phyloP scores from a whole-genome alignment of 2,329 filamentous ascomycete genomes.

The Ceratocystis eucalypticola region DNA sequence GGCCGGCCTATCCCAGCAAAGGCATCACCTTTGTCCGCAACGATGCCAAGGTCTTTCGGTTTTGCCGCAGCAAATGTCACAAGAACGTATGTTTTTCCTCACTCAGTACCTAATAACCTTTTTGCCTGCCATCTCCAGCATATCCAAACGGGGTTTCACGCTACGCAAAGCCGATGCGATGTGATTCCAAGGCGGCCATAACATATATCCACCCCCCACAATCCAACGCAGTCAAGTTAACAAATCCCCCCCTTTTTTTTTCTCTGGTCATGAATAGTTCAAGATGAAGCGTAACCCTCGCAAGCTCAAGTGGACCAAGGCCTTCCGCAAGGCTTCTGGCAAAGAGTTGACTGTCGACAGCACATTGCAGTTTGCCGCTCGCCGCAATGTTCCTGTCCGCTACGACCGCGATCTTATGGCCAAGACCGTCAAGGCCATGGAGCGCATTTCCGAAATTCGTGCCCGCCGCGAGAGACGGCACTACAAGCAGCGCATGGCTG shows the following conservation, averaged over 20 bases:
- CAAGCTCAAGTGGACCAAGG: conserved; percentile 95
- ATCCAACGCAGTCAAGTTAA: neutral
- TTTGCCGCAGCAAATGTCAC: conserved; percentile 48
- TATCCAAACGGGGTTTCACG: neutral
- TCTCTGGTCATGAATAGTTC: conserved; percentile 40
- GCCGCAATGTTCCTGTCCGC: conserved; percentile 84
- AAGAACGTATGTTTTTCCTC: conserved; percentile 35
- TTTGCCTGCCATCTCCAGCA: neutral
- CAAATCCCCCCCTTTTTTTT: neutral
- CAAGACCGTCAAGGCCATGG: conserved; percentile 84
- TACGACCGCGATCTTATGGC: conserved; percentile 88
- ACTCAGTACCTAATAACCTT: neutral
- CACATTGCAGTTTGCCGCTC: conserved; percentile 80
- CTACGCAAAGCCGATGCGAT: neutral
- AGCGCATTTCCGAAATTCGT: conserved; percentile 75
- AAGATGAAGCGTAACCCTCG: conserved; percentile 98
- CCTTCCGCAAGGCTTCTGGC: conserved; percentile 66
- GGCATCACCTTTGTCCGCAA: conserved; percentile 41
- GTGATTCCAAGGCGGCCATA: neutral
- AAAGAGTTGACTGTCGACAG: conserved; percentile 87
- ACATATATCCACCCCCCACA: neutral
- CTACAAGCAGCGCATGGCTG: conserved; percentile 86
- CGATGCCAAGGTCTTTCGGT: conserved; percentile 39
- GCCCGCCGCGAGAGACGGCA: conserved; percentile 74
- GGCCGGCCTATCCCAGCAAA: conserved; percentile 42